Base-by-base conservation (phyloP, 805 yeast genomes). In the Starmera quercuum region DNA sequence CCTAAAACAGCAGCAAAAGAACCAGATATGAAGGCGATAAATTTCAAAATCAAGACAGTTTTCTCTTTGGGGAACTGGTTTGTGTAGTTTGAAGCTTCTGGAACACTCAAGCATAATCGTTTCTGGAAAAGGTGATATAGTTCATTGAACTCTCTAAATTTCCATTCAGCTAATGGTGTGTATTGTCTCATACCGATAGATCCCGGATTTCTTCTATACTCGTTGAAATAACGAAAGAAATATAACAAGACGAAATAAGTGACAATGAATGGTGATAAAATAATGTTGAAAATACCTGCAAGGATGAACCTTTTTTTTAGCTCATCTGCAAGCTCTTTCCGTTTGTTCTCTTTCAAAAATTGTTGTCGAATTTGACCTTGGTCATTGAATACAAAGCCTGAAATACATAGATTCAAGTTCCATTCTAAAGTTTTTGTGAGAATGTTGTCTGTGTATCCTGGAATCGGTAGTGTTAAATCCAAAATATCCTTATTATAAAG, bases 121-220 rank as follows among this genome's bases (percentile, higher is more conserved):
- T 79, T 77, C 36, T 77, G 76, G 58, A 92, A 92, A 19, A 90
- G 68, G 56, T 92, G 98, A 29, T 85, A 85, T 7, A 92, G 66
- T 53, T 92, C 99, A 56, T 92, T 92, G 53, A 83, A 85, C 49
- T 92, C 99, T 36, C 99, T 66, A 49, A 92, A 71, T 53, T 81
- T 85, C 97, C 97, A 92, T 48, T 83, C 88, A 0, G 97, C 97
- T 58, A 74, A 75, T 0, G 97, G 96, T 0, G 97, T 85, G 52
- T 86, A 92, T 46, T 87, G 95, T 30, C 98, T 65, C 3, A 87
- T 68, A 6, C 86, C 81, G 35, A 92, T 66, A 9, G 86, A 66
- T 2, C 87, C 76, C 0, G 98, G 98, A 35, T 90, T 83, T 28
- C 83, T 75, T 52, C 84, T 83, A 54, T 83, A 87, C 56, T 90